These are phyloP conservation scores for Rhynchospora breviuscula DNA, from an alignment of 176 grass and related monocot genomes.

Conservation along the genomic window DNA sequence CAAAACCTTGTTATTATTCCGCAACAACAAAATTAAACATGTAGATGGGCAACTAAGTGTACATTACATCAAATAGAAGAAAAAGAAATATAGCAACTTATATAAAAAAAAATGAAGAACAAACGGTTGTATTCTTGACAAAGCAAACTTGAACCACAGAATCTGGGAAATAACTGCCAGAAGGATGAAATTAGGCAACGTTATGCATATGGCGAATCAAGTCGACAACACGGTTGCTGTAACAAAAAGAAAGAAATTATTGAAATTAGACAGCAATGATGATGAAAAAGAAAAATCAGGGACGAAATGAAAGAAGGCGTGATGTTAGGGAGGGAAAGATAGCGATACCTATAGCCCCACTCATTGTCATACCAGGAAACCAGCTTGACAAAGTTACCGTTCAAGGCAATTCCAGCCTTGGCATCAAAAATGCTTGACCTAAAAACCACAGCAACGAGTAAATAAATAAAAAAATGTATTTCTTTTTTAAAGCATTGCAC, in stretches of 20 bases:
- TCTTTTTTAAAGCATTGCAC: background rate
- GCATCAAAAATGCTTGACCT: constrained; percentile 91
- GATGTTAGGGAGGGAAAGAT: background rate
- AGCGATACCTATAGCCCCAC: constrained; percentile 70
- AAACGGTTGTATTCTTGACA: background rate
- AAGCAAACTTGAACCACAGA: background rate
- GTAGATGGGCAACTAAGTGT: background rate
- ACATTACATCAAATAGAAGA: background rate
- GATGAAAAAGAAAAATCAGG: background rate
- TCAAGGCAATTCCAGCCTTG: constrained; percentile 82
- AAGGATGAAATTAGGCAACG: constrained; percentile 21
- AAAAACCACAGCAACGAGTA: background rate
- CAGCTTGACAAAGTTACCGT: constrained; percentile 58
- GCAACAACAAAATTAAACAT: background rate
- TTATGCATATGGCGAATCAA: constrained; percentile 72
- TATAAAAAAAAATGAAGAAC: constrained; percentile 21
- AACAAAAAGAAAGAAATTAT: background rate
- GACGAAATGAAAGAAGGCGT: too few relatives aligned
- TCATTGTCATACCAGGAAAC: constrained; percentile 84
- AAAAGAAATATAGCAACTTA: background rate
- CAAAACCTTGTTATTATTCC: background rate
- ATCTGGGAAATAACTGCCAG: background rate
- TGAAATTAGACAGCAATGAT: background rate
- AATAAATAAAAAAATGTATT: background rate
- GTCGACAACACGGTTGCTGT: constrained; percentile 69